Evolutionary conservation across 2,329 filamentous ascomycete genomes (phyloP).

Genomic region (Penicillium sp.): DNA sequence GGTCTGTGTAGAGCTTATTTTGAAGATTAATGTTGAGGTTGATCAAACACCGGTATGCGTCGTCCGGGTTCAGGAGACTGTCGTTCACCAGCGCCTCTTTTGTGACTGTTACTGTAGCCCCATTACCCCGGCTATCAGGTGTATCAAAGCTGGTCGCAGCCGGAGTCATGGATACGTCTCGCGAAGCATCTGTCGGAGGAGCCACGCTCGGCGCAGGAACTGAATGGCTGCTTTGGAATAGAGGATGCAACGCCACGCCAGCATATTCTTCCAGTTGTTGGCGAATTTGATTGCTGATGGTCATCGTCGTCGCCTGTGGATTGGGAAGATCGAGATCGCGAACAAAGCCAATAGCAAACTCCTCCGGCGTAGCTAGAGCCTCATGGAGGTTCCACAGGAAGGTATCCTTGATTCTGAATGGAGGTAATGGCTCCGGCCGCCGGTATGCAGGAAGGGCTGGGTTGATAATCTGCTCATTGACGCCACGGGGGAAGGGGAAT

Average conservation of each 20-base stretch:
- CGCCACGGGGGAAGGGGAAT: conserved; percentile 52
- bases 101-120: conserved; percentile 35
- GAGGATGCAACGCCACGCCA: conserved; percentile 87
- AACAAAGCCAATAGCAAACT: conserved; percentile 89
- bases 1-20: conserved; percentile 92
- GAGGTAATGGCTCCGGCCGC: conserved; percentile 76
- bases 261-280: conserved; percentile 96
- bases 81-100: conserved; percentile 61
- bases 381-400: conserved; percentile 99
- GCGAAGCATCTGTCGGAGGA: conserved; percentile 50
- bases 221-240: conserved; percentile 70
- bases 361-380: conserved; percentile 88
- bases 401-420: conserved; percentile 89
- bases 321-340: conserved; percentile 92
- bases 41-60: conserved; percentile 93
- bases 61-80: conserved; percentile 84
- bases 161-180: conserved; percentile 61
- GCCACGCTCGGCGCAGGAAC: conserved; percentile 26
- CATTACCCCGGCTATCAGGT: conserved; percentile 58
- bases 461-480: conserved; percentile 56
- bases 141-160: conserved; percentile 60
- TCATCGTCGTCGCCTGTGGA: conserved; percentile 69
- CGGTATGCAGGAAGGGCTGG: conserved; percentile 79
- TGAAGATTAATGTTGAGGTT: conserved; percentile 89
- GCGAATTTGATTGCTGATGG: conserved; percentile 92